Conservation (phyloP, 163 green algal species). For the Scenedesmus sp. region DNA sequence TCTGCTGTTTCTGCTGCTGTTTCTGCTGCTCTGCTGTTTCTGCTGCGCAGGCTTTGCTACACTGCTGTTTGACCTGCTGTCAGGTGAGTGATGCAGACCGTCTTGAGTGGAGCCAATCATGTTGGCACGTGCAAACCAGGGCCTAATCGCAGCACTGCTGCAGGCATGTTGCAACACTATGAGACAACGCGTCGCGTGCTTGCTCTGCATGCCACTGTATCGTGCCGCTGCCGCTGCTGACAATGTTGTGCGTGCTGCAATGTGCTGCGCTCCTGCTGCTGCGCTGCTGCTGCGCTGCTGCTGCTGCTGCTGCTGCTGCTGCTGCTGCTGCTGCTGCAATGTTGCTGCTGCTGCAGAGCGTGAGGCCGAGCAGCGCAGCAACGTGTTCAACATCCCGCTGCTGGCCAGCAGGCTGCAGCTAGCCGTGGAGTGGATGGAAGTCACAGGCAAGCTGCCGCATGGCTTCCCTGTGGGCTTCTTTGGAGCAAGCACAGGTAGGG, state of each 20-base stretch:
- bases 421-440: conserved; percentile 35
- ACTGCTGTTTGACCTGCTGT: conserved; percentile 51
- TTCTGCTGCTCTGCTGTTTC: background rate
- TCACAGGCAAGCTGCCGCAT: background rate
- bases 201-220: background rate
- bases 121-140: background rate
- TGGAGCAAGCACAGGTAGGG: conserved; percentile 37
- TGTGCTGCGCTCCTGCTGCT: background rate
- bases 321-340: background rate
- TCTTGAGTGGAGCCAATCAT: background rate
- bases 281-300: no score
- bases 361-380: conserved; percentile 12
- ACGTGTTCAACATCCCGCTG: conserved; percentile 53
- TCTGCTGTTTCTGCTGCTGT: background rate
- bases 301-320: background rate
- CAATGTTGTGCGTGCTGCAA: background rate
- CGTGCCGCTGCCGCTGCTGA: background rate
- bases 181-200: background rate
- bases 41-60: conserved; percentile 40
- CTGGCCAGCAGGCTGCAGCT: conserved; percentile 34
- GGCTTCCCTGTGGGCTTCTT: conserved; percentile 46
- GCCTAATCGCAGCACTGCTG: background rate
- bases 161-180: background rate
- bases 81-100: background rate
- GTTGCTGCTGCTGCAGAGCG: background rate